Percentiles rank a stretch among this genome's conserved stretches.
phyloP scores from a whole-genome alignment of 2,329 filamentous ascomycete genomes.

The Fusarium siculi region DNA sequence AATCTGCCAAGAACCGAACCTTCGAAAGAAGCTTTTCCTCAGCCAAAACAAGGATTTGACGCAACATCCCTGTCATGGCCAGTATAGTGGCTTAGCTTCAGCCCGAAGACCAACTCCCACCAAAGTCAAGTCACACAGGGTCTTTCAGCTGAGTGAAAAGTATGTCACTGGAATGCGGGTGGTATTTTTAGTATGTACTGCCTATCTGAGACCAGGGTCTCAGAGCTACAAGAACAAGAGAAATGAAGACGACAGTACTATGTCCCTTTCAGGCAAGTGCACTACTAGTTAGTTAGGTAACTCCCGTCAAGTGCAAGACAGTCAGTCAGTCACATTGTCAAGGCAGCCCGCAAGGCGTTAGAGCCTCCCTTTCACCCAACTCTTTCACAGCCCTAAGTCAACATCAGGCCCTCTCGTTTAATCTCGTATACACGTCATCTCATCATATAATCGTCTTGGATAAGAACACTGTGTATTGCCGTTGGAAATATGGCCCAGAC shows the following conservation, averaged over 20 bases:
- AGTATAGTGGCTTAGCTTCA: constrained; percentile 6
- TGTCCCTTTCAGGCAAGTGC: constrained; percentile 31
- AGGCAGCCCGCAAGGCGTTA: constrained; percentile 35
- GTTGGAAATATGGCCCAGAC: constrained; percentile 27
- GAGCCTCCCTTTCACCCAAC: background rate
- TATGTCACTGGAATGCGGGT: constrained; percentile 14
- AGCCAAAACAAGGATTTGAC: background rate
- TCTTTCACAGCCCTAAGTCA: background rate
- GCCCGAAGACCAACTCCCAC: background rate
- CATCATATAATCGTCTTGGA: background rate
- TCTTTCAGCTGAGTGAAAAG: background rate
- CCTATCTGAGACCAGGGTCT: background rate
- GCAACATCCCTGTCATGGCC: background rate
- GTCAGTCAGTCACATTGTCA: constrained; percentile 21
- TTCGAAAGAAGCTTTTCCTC: constrained; percentile 9
- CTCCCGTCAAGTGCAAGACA: background rate
- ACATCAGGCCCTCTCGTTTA: background rate
- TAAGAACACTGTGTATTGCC: background rate
- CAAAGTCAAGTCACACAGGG: constrained; percentile 7
- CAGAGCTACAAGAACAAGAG: background rate
- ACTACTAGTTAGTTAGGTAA: background rate
- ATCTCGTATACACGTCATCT: background rate
- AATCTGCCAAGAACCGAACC: background rate
- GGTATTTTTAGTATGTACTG: constrained; percentile 20
- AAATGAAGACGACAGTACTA: background rate